Evolutionary conservation across 305 asterid genomes (phyloP).

Genomic region (Fraxinus dipetala): DNA sequence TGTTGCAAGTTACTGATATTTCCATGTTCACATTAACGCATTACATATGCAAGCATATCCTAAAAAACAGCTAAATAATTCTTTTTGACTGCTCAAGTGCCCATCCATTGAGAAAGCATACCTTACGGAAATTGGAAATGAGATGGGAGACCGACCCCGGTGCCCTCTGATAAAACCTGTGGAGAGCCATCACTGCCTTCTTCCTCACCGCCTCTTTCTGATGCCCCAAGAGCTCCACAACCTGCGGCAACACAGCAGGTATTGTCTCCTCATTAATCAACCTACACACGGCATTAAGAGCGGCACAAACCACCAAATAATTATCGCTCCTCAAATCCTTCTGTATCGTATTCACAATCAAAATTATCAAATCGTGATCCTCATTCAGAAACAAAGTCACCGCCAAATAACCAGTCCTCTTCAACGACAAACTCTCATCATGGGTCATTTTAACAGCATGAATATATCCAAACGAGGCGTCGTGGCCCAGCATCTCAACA

Average conservation of each 20-base stretch:
- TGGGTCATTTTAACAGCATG: slow-evolving; percentile 91
- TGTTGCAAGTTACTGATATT: background rate
- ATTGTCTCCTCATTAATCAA: slow-evolving; percentile 98
- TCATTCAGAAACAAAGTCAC: slow-evolving; percentile 84
- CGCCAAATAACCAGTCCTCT: slow-evolving; percentile 91
- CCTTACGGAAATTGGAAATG: slow-evolving; percentile 85
- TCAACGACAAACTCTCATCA: slow-evolving; percentile 38
- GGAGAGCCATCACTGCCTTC: slow-evolving; percentile 98
- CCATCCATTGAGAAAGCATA: slow-evolving; percentile 25
- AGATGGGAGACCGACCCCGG: slow-evolving; percentile 88
- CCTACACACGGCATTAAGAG: slow-evolving; percentile 85
- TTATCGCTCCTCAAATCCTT: slow-evolving; percentile 97
- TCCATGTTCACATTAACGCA: background rate
- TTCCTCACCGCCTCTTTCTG: slow-evolving; percentile 94
- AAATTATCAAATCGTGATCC: slow-evolving; percentile 93
- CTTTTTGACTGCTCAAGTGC: background rate
- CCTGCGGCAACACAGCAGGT: slow-evolving; percentile 93
- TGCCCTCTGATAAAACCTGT: slow-evolving; percentile 75
- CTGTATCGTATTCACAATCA: slow-evolving; percentile 97
- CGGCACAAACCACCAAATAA: slow-evolving; percentile 83
- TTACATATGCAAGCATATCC: background rate
- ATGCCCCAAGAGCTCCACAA: slow-evolving; percentile 83
- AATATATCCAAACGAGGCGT: slow-evolving; percentile 91
- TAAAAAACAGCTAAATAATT: background rate
- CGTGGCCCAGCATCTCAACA: slow-evolving; percentile 96